Evolutionary conservation across 2,329 filamentous ascomycete genomes (phyloP).

Genomic region (Tolypocladium tropicale): DNA sequence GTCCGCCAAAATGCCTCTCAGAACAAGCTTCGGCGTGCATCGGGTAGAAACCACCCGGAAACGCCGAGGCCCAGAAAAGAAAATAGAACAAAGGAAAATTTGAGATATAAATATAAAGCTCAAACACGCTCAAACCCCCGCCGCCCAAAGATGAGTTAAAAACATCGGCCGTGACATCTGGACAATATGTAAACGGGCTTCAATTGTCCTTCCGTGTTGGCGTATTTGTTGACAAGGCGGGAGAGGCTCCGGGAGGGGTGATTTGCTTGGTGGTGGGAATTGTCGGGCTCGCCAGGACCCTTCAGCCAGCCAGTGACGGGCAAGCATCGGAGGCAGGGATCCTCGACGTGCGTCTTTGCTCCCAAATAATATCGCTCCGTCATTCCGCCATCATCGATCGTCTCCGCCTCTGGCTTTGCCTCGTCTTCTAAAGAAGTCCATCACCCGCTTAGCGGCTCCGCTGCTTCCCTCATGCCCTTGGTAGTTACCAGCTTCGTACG

Average conservation of each 20-base stretch:
- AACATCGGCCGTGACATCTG: not conserved
- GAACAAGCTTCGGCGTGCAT: not conserved
- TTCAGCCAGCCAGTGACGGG: not conserved
- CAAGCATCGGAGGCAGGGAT: not conserved
- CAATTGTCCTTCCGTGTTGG: not conserved
- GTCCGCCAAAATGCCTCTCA: not conserved
- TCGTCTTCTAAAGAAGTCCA: slow-evolving; percentile 94
- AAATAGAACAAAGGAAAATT: slow-evolving; percentile 1
- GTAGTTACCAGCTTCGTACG: slow-evolving; percentile 65
- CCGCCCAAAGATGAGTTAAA: not conserved
- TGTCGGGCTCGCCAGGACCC: not conserved
- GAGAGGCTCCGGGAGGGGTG: not conserved
- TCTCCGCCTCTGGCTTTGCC: slow-evolving; percentile 62
- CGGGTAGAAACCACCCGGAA: slow-evolving; percentile 1
- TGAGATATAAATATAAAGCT: slow-evolving; percentile 1
- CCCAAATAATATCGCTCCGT: not conserved
- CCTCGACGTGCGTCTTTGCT: not conserved
- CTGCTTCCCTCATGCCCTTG: slow-evolving; percentile 70
- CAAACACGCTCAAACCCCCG: slow-evolving; percentile 2
- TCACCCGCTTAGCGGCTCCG: slow-evolving; percentile 81
- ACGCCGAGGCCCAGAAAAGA: slow-evolving; percentile 4
- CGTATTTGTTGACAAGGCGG: not conserved
- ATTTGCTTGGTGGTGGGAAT: not conserved
- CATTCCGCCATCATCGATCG: slow-evolving; percentile 28
- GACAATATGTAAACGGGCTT: not conserved